Evolutionary conservation across 2,329 filamentous ascomycete genomes (phyloP), one percentile per base, ranked within the genome.

Genomic region (Apiospora aurea): DNA sequence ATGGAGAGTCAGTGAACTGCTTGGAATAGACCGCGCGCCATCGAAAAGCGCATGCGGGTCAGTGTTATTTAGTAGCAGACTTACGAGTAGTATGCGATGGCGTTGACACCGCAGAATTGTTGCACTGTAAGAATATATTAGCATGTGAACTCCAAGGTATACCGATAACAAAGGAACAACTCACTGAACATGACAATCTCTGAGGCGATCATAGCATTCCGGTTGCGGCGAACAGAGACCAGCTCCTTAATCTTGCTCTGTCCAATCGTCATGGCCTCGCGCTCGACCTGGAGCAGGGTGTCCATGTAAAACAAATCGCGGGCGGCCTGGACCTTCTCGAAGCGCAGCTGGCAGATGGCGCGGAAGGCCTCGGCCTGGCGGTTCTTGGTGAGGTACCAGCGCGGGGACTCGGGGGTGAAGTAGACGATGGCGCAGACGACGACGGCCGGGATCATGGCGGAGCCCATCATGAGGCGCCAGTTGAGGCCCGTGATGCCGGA

Each of bases 401-500:
- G 47, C 13, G 16, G 29, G 44, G 43, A 69, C 82, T 80, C 79
- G 41, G 78, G 79, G 4, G 77, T 79, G 44, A 81, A 79, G 72
- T 85, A 88, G 29, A 90, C 87, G 43, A 90, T 83, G 49, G 78
- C 80, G 77, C 87, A 88, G 66, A 90, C 87, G 47, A 90, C 73
- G 8, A 92, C 80, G 21, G 90, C 88, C 0, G 89, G 90, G 18
- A 92, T 83, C 79, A 92, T 87, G 13, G 92, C 90, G 2, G 90
- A 92, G 8, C 86, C 90, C 82, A 94, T 87, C 89, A 92, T 92
- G 53, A 93, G 82, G 38, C 91, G 87, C 91, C 92, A 93, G 73
- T 92, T 87, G 4, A 87, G 83, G 8, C 91, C 90, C 13, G 79
- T 80, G 70, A 92, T 88, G 4, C 84, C 83, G 2, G 82, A 79